phyloP scores from a whole-genome alignment of 2,329 filamentous ascomycete species.

The Arthrobotrys conoides region DNA sequence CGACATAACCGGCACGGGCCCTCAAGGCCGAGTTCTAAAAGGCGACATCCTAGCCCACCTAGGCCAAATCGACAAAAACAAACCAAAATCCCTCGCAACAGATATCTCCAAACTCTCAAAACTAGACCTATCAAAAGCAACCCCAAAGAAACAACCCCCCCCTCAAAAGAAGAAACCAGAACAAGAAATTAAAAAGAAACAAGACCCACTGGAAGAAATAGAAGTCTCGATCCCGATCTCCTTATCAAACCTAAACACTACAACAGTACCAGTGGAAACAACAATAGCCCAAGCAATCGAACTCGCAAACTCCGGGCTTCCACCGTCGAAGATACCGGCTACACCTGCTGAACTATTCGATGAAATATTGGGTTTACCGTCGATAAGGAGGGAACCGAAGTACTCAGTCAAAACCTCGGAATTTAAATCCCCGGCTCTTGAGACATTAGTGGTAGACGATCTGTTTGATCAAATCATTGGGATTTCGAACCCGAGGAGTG shows the following conservation, averaged over 20 bases:
- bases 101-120: slow-evolving; percentile 82
- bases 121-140: slow-evolving; percentile 96
- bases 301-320: slow-evolving; percentile 84
- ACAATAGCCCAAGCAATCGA: slow-evolving; percentile 89
- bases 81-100: slow-evolving; percentile 79
- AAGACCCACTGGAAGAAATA: slow-evolving; percentile 62
- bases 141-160: slow-evolving; percentile 73
- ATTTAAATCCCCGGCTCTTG: slow-evolving; percentile 66
- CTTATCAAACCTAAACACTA: slow-evolving; percentile 72
- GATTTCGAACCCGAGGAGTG: slow-evolving; percentile 64
- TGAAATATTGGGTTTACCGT: slow-evolving; percentile 81
- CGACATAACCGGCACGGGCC: slow-evolving; percentile 89
- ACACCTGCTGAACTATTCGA: slow-evolving; percentile 80
- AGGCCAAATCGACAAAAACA: slow-evolving; percentile 80
- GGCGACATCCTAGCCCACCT: slow-evolving; percentile 94
- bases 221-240: slow-evolving; percentile 67
- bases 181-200: slow-evolving; percentile 67
- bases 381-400: slow-evolving; percentile 77
- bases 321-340: slow-evolving; percentile 75
- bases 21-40: slow-evolving; percentile 89
- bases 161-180: slow-evolving; percentile 66
- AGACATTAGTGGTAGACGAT: slow-evolving; percentile 72
- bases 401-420: slow-evolving; percentile 73
- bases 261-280: slow-evolving; percentile 64
- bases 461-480: slow-evolving; percentile 85